Evolutionary conservation across 2,329 filamentous ascomycete species (phyloP).

Genomic region (Didymella sp.): DNA sequence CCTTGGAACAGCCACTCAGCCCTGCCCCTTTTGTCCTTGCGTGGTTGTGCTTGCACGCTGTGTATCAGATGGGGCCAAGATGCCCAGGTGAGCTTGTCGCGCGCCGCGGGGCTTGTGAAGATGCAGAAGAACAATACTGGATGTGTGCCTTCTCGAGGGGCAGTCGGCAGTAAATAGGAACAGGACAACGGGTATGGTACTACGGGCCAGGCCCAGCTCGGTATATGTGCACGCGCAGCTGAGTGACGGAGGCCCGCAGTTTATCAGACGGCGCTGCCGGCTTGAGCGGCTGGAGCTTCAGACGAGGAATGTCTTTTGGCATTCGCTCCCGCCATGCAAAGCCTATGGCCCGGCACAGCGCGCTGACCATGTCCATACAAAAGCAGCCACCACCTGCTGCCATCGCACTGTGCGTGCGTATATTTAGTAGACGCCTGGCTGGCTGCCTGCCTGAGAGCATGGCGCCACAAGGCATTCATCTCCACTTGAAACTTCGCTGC

Average conservation of each 20-base stretch:
- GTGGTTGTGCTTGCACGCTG: constrained; percentile 9
- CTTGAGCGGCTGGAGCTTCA: constrained; percentile 11
- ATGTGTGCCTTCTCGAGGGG: constrained; percentile 9
- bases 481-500: constrained; percentile 12
- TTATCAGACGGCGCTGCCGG: constrained; percentile 9
- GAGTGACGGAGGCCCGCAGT: constrained; percentile 28
- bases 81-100: constrained; percentile 34
- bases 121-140: constrained; percentile 6
- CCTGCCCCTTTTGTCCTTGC: constrained; percentile 7
- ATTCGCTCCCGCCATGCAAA: constrained; percentile 3
- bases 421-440: constrained; percentile 10
- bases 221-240: constrained; percentile 29
- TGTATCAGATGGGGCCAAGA: constrained; percentile 19
- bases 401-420: constrained; percentile 21
- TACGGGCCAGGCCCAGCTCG: constrained; percentile 29
- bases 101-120: constrained; percentile 23
- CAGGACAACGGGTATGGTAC: constrained; percentile 15
- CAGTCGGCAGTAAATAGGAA: constrained; percentile 4
- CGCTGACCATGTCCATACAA: constrained; percentile 14
- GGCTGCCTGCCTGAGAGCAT: constrained; percentile 15
- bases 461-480: constrained; percentile 10
- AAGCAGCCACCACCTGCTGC: constrained; percentile 17
- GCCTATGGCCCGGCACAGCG: constrained; percentile 11
- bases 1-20: constrained; percentile 8
- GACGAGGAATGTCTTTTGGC: constrained; percentile 5